phyloP scores from a whole-genome alignment of 2,329 filamentous ascomycete genomes.

The Penicillium psychrosexuale region DNA sequence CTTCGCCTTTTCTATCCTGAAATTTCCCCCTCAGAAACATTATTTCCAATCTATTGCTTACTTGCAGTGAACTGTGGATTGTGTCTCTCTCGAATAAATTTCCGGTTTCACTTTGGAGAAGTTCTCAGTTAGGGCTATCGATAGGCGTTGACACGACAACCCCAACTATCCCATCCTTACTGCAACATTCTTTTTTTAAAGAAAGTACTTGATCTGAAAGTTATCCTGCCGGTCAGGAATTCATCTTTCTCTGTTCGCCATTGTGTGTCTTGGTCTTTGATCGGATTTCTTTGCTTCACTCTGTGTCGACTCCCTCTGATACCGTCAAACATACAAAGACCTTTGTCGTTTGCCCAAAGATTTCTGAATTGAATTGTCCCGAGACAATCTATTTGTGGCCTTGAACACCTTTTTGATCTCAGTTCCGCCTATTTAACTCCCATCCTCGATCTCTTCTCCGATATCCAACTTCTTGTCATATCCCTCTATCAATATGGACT shows the following conservation, averaged over 20 bases:
- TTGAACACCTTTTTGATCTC: not conserved
- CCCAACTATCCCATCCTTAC: conserved; percentile 36
- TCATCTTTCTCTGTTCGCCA: conserved; percentile 1
- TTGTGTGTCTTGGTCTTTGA: not conserved
- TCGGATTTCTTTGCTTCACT: not conserved
- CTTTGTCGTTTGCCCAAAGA: not conserved
- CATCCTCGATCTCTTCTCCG: conserved; percentile 2
- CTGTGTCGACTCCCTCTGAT: conserved; percentile 3
- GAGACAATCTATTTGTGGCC: not conserved
- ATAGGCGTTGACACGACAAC: conserved; percentile 40
- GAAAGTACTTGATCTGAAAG: conserved; percentile 17
- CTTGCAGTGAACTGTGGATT: conserved; percentile 12
- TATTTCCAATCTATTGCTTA: conserved; percentile 16
- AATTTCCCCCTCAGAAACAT: conserved; percentile 7
- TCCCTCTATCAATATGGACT: conserved; percentile 6
- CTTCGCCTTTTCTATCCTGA: conserved; percentile 7
- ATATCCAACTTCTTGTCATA: conserved; percentile 12
- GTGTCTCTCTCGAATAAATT: conserved; percentile 26
- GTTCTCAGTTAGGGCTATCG: conserved; percentile 28
- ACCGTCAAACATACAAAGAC: not conserved
- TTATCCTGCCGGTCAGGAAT: conserved; percentile 32
- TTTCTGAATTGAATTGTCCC: not conserved
- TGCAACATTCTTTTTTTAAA: conserved; percentile 28
- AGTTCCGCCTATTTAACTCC: conserved; percentile 1
- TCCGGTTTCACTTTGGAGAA: conserved; percentile 18